phyloP scores from a whole-genome alignment of 176 grass and related monocot genomes.

The Rhynchospora tenuis region DNA sequence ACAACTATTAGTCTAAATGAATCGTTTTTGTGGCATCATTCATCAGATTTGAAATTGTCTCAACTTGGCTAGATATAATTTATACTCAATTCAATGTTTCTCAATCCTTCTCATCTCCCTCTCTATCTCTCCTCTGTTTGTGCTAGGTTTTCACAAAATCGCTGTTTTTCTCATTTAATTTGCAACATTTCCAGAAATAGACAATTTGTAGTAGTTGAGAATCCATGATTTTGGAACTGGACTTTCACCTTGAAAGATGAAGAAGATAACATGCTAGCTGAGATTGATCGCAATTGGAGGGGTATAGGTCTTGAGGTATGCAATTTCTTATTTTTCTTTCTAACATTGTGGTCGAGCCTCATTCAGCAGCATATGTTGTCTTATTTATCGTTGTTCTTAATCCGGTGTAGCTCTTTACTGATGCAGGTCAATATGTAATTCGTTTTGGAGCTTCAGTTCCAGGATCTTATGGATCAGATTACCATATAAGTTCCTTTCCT shows the following conservation, averaged over 20 bases:
- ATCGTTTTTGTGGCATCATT: no score
- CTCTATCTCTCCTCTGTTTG: no score
- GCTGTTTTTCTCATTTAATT: conserved; percentile 9
- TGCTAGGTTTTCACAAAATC: no score
- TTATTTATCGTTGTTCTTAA: neutral
- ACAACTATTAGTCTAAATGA: no score
- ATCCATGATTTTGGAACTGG: conserved; percentile 97
- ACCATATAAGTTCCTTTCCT: conserved; percentile 32
- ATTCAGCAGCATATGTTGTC: neutral
- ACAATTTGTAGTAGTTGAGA: conserved; percentile 98
- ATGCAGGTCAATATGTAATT: conserved; percentile 95
- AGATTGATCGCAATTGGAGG: conserved; percentile 93
- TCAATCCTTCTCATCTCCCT: no score
- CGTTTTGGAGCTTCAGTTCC: conserved; percentile 62
- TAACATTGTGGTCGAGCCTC: neutral
- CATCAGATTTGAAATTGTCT: no score
- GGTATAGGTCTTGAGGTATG: conserved; percentile 91
- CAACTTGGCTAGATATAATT: no score
- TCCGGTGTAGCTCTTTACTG: conserved; percentile 77
- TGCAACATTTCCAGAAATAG: conserved; percentile 42
- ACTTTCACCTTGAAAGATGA: conserved; percentile 82
- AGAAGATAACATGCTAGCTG: conserved; percentile 66
- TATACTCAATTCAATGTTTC: no score
- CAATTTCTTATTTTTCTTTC: neutral
- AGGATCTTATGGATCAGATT: conserved; percentile 15